phyloP scores from a whole-genome alignment of 2,329 filamentous ascomycete genomes.

The Chalara sp. region DNA sequence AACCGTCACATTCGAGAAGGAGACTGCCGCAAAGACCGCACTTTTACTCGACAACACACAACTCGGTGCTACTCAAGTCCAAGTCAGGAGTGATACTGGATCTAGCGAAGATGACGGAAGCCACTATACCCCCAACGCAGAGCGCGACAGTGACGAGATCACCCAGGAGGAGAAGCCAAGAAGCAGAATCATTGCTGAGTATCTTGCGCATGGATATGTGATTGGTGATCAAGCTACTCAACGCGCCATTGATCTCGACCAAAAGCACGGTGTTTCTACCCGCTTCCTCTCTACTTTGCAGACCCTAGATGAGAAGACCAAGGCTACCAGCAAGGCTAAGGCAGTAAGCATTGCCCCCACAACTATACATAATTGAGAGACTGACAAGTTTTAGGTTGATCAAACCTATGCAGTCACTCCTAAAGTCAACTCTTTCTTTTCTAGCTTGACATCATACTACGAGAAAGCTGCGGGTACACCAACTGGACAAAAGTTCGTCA shows the following conservation, averaged over 20 bases:
- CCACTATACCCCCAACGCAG: slow-evolving; percentile 45
- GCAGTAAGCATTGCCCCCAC: slow-evolving; percentile 44
- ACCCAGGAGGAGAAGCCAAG: slow-evolving; percentile 96
- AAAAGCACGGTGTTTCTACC: slow-evolving; percentile 77
- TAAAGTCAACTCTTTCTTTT: slow-evolving; percentile 58
- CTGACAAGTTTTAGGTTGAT: slow-evolving; percentile 50
- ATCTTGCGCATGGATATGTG: slow-evolving; percentile 89
- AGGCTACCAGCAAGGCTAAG: slow-evolving; percentile 80
- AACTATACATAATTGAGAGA: not conserved
- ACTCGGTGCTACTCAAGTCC: slow-evolving; percentile 80
- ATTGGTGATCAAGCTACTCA: slow-evolving; percentile 67
- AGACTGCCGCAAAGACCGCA: slow-evolving; percentile 92
- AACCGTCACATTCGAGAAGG: slow-evolving; percentile 94
- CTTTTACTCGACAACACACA: slow-evolving; percentile 96
- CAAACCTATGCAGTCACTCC: slow-evolving; percentile 74
- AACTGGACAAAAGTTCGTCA: slow-evolving; percentile 78
- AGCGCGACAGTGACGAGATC: slow-evolving; percentile 61
- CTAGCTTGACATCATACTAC: slow-evolving; percentile 79
- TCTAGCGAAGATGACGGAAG: slow-evolving; percentile 52
- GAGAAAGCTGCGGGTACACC: slow-evolving; percentile 86
- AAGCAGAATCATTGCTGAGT: slow-evolving; percentile 88
- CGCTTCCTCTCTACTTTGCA: slow-evolving; percentile 73
- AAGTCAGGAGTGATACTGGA: slow-evolving; percentile 60
- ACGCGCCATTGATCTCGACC: slow-evolving; percentile 78
- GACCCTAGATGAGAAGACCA: slow-evolving; percentile 77